phyloP scores from a whole-genome alignment of 2,329 filamentous ascomycete species.

The Cladosporium oxysporum region DNA sequence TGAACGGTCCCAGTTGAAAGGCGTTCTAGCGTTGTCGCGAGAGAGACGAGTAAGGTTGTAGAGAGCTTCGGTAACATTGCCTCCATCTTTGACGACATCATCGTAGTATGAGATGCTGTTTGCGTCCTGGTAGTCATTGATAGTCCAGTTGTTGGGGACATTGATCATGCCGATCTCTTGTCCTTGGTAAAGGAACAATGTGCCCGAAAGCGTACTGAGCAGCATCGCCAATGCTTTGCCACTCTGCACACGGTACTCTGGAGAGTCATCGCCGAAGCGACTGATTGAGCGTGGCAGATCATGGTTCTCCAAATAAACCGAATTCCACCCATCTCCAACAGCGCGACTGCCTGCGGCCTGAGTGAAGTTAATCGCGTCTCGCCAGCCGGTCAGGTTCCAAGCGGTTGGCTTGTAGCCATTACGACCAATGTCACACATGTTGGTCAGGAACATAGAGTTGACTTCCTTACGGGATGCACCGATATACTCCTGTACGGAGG shows the following conservation, averaged over 20 bases:
- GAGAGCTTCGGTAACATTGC: constrained; percentile 39
- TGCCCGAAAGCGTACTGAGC: constrained; percentile 60
- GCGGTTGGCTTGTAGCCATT: constrained; percentile 9
- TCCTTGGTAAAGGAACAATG: constrained; percentile 68
- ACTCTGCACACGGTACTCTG: constrained; percentile 51
- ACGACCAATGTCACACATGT: constrained; percentile 15
- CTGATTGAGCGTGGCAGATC: constrained; percentile 63
- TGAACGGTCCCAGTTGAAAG: constrained; percentile 69
- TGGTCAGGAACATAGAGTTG: constrained; percentile 18
- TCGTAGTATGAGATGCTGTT: constrained; percentile 50
- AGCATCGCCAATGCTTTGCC: constrained; percentile 63
- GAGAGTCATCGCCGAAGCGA: constrained; percentile 52
- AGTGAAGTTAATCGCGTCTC: constrained; percentile 32
- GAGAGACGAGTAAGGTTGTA: constrained; percentile 58
- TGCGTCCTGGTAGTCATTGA: constrained; percentile 67
- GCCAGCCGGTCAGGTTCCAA: constrained; percentile 26
- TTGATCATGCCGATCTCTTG: constrained; percentile 71
- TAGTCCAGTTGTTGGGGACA: constrained; percentile 60
- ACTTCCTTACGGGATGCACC: constrained; percentile 16
- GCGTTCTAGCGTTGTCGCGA: constrained; percentile 69
- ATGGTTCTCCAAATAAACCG: constrained; percentile 66
- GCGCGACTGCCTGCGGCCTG: constrained; percentile 56
- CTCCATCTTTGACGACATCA: constrained; percentile 37
- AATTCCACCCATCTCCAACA: constrained; percentile 59
- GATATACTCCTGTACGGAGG: constrained; percentile 11